A percentile compares a stretch with the other conserved stretches of the same genome.
phyloP scores from a whole-genome alignment of 306 rosid species.

The Prunus salicina region DNA sequence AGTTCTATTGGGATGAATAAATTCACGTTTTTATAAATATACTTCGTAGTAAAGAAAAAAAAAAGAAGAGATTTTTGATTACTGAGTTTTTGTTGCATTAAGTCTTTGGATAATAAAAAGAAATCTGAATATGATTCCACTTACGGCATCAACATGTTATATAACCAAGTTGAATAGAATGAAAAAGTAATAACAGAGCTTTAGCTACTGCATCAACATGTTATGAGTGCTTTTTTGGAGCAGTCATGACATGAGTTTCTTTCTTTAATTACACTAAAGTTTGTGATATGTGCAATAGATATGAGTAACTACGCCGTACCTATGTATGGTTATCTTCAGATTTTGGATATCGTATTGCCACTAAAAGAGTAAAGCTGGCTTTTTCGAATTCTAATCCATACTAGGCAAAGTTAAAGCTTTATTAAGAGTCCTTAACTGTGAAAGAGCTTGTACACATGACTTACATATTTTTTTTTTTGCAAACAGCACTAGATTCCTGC shows the following conservation, averaged over 20 bases:
- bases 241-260: not conserved
- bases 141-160: not conserved
- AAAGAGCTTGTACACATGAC: not conserved
- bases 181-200: not conserved
- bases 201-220: not conserved
- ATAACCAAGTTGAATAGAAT: not conserved
- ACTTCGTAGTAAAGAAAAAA: not conserved
- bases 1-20: not conserved
- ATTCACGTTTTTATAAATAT: not conserved
- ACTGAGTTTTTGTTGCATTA: not conserved
- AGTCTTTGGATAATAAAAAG: not conserved
- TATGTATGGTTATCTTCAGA: not conserved
- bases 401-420: not conserved
- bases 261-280: not conserved
- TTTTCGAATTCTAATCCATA: not conserved
- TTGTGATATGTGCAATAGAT: not conserved
- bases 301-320: not conserved
- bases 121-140: not conserved
- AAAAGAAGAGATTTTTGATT: not conserved
- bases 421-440: not conserved
- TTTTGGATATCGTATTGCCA: not conserved
- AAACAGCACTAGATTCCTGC: not conserved
- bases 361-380: not conserved
- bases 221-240: not conserved
- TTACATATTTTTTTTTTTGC: not conserved